These are phyloP conservation scores for Hypsizygus marmoreus DNA, from an alignment of 768 basidiomycete genomes.

Conservation along the genomic window DNA sequence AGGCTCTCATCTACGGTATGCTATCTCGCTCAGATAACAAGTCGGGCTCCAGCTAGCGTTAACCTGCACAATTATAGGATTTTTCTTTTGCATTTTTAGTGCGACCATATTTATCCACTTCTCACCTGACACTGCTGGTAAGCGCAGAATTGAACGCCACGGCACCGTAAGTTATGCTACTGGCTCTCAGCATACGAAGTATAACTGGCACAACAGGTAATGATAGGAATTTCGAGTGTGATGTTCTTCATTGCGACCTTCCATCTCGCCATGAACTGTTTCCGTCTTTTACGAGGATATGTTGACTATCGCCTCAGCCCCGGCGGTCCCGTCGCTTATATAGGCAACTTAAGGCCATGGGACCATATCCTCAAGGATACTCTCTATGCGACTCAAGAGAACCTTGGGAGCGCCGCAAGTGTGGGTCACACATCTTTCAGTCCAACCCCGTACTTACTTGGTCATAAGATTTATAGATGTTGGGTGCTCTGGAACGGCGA, in stretches of 20 bases:
- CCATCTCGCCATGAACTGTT: constrained; percentile 10
- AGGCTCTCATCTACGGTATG: too few species aligned
- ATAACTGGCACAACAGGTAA: too few species aligned
- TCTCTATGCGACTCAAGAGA: constrained; percentile 12
- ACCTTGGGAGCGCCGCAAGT: constrained; percentile 10
- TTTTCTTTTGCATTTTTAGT: constrained; percentile 7
- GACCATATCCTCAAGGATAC: constrained; percentile 14
- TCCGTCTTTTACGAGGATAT: constrained; percentile 8
- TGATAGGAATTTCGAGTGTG: constrained; percentile 4
- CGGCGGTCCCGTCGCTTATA: constrained; percentile 9
- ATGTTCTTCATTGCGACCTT: constrained; percentile 13
- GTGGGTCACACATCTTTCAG: background rate
- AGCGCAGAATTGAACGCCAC: constrained; percentile 6
- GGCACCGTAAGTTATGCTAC: background rate
- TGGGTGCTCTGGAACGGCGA: constrained; percentile 10
- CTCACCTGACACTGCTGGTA: background rate
- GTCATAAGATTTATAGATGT: constrained; percentile 8
- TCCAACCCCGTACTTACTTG: background rate
- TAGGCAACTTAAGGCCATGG: constrained; percentile 9
- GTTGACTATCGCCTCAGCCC: constrained; percentile 7
- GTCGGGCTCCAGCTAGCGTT: too few species aligned
- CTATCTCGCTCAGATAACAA: too few species aligned
- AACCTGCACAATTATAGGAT: too few species aligned
- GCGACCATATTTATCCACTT: constrained; percentile 8
- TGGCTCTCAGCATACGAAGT: background rate